These are phyloP conservation scores for Telfairia occidentalis DNA, from an alignment of 331 rosid species.

Conservation along the genomic window DNA sequence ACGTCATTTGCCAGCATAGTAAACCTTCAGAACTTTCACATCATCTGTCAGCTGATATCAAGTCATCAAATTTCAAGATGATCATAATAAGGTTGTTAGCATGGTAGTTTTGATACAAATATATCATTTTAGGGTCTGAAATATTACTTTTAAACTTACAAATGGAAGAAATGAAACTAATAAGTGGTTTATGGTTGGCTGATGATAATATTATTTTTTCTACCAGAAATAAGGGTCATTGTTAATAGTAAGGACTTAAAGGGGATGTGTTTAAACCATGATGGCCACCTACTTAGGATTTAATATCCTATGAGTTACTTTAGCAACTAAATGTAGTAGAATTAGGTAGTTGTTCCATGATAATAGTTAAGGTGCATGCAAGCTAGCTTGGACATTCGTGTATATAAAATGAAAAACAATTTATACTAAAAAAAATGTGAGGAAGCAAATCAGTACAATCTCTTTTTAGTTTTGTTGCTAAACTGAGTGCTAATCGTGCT, in stretches of 20 bases:
- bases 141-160: neutral
- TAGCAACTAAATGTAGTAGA: too few relatives aligned
- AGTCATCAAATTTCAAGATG: neutral
- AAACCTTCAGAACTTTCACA: neutral
- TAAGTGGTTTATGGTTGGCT: neutral
- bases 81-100: neutral
- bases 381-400: too few relatives aligned
- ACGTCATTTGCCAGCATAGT: neutral
- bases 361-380: too few relatives aligned
- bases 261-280: too few relatives aligned
- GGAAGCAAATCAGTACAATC: neutral
- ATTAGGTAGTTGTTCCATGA: too few relatives aligned
- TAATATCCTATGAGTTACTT: too few relatives aligned
- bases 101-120: neutral
- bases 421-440: neutral
- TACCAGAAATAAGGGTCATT: too few relatives aligned
- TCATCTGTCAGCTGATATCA: neutral
- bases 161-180: neutral
- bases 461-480: slow-evolving; percentile 1
- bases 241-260: too few relatives aligned
- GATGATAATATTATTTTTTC: neutral
- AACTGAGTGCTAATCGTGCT: neutral
- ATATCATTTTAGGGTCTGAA: neutral
- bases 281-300: too few relatives aligned
- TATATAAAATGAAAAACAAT: too few relatives aligned